Base-by-base conservation (phyloP, 441 rosid species). In the Gossypium laxum region DNA sequence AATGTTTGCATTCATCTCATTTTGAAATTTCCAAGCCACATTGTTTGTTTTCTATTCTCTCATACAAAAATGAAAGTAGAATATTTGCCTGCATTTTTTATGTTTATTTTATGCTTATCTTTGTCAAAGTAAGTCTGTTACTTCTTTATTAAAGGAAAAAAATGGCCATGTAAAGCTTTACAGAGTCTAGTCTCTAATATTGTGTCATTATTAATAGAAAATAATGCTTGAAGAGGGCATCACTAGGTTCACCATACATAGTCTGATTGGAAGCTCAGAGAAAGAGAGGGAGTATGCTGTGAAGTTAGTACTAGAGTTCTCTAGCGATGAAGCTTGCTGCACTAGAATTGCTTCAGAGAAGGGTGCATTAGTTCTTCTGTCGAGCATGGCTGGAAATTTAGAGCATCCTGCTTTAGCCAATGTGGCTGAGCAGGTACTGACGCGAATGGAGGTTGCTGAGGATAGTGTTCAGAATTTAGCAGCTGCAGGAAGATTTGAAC, bases 141-240 rank as follows among this genome's bases (percentile, higher is more conserved):
- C 67, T 18, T 34, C 15, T 38, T 38, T 7, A 38, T 38, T 38
- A 38, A 38, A 38, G 43, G 43, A 6, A 24, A 28, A 12, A 28
- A 56, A 34, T 1, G 28, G 32, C 59, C 54, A 30, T 26, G n/a
- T 56, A 24, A 10, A 54, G 51, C 38, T 14, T 50, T 38, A 21
- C 56, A 47, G 18, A n/a, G 22, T 30, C 50, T 65, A 6, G 17
- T 63, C 56, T 50, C 77, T 74, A 21, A 80, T 74, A 12, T 56
- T 5, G 17, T 74, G 59, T 57, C 71, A 70, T 21, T n/a, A 19
- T 56, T 65, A 69, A 4, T 66, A 79, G 83, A 62, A 72, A 65
- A 79, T 79, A 69, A 81, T 81, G 85, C 70, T 83, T 47, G 82
- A 77, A 14, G 83, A 81, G 79, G 86, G 87, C 63, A 73, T 81